phyloP scores from a whole-genome alignment of 108 stramenopile genomes.

The Stephanodiscus triporus region DNA sequence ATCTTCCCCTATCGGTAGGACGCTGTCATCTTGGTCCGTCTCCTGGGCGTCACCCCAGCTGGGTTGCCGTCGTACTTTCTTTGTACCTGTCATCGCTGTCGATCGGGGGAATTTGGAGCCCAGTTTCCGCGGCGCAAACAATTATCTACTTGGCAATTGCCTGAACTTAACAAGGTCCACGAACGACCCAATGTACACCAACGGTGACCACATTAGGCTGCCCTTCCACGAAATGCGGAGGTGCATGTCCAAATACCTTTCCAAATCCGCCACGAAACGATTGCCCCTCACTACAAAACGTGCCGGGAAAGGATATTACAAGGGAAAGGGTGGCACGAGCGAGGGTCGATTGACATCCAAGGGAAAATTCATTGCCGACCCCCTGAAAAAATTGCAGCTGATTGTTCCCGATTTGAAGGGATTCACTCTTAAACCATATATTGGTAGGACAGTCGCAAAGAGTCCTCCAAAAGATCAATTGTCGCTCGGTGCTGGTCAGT shows the following conservation, averaged over 20 bases:
- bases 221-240: conserved; percentile 39
- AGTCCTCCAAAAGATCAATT: conserved; percentile 61
- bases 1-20: conserved; percentile 10
- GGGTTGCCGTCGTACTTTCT: conserved; percentile 1
- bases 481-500: conserved; percentile 4
- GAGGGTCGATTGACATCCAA: conserved; percentile 76
- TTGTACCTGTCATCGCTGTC: not conserved
- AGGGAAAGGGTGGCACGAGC: conserved; percentile 85
- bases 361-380: conserved; percentile 79
- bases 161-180: not conserved
- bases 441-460: conserved; percentile 71
- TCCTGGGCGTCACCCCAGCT: not conserved
- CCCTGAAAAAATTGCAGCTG: conserved; percentile 67
- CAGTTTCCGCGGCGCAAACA: not conserved
- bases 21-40: conserved; percentile 1
- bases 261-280: conserved; percentile 79
- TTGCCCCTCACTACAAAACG: conserved; percentile 80
- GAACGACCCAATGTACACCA: not conserved
- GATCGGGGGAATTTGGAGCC: conserved; percentile 1
- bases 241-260: conserved; percentile 80
- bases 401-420: conserved; percentile 82
- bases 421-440: conserved; percentile 81
- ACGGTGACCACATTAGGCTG: not conserved
- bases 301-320: conserved; percentile 86
- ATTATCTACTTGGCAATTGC: not conserved